Conservation (phyloP, 2,329 filamentous ascomycete genomes). For the Fusarium sterilihyphosum region DNA sequence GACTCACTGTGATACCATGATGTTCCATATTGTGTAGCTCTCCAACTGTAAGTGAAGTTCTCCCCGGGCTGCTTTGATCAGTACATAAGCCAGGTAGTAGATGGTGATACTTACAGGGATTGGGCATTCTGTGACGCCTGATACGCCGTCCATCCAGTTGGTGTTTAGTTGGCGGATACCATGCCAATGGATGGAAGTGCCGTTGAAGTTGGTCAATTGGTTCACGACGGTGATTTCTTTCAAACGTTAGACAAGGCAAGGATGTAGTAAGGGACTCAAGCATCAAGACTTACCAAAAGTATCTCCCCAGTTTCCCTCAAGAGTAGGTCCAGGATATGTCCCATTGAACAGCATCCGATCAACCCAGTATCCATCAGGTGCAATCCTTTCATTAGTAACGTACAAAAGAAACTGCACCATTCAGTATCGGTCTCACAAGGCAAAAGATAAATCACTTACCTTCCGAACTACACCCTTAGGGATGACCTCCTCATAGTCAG, state of each 20-base stretch:
- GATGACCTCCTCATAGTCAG: neutral
- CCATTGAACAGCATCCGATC: neutral
- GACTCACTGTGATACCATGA: conserved; percentile 4
- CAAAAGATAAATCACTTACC: neutral
- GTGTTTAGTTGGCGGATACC: neutral
- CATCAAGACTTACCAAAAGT: neutral
- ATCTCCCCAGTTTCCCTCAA: neutral
- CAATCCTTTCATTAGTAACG: neutral
- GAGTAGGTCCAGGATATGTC: neutral
- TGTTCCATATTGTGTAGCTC: neutral
- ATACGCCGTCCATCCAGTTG: neutral
- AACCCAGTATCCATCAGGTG: neutral
- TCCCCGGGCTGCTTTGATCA: rapidly evolving
- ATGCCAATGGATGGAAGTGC: neutral
- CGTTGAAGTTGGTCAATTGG: neutral
- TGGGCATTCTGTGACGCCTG: neutral
- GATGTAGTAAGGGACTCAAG: neutral
- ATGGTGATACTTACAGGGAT: neutral
- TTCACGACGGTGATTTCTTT: neutral
- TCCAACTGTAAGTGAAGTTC: neutral
- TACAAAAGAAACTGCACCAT: neutral
- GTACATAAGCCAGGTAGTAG: rapidly evolving
- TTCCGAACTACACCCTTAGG: neutral
- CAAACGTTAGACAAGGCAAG: neutral
- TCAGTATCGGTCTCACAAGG: neutral